Percentiles rank a stretch among this genome's conserved stretches.
Evolutionary conservation across 345 rosid species (phyloP).

Genomic region (Ricinus communis): DNA sequence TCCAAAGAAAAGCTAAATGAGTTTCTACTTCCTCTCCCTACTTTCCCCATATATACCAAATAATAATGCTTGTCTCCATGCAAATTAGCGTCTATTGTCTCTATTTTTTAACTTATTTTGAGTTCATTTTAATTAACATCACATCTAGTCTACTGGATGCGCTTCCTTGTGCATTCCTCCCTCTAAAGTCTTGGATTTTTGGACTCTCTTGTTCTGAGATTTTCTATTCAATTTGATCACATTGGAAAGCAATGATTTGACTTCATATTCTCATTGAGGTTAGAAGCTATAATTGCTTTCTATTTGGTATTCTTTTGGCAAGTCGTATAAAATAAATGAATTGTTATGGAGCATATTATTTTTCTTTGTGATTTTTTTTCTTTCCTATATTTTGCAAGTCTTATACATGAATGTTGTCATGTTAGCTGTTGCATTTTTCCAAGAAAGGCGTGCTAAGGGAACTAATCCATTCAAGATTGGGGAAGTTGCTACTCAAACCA

Average conservation of each 20-base stretch:
- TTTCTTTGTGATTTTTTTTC: neutral
- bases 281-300: neutral
- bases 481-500: constrained; percentile 1
- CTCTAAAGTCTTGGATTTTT: no score
- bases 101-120: no score
- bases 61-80: no score
- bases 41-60: no score
- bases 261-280: neutral
- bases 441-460: constrained; percentile 4
- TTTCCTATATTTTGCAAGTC: neutral
- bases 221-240: neutral
- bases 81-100: no score
- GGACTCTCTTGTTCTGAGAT: no score
- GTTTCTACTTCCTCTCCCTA: no score
- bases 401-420: neutral
- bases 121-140: no score
- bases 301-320: no score
- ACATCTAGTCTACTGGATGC: neutral
- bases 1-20: no score
- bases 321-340: no score
- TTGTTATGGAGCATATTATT: neutral
- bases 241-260: neutral
- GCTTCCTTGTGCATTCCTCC: no score
- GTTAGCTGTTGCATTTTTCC: neutral
- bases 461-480: constrained; percentile 3